Conservation (phyloP, 306 rosid genomes). For the Cyamopsis tetragonoloba region DNA sequence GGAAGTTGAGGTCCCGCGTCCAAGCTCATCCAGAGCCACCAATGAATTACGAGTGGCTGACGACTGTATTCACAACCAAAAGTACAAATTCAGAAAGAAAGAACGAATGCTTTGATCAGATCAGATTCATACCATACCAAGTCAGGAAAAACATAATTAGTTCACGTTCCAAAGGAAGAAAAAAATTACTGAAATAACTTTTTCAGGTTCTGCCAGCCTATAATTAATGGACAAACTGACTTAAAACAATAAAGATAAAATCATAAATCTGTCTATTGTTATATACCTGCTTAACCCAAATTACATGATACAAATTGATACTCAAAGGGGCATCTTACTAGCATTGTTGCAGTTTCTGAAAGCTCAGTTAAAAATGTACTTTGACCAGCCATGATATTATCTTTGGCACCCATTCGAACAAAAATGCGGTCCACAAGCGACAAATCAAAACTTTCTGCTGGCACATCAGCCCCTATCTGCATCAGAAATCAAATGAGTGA, state of each 20-base stretch:
- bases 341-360: conserved; percentile 89
- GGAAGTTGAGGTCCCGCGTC: conserved; percentile 97
- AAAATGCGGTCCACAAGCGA: conserved; percentile 86
- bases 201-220: neutral
- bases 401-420: conserved; percentile 97
- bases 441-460: conserved; percentile 81
- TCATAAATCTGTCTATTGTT: neutral
- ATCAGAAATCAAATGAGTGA: conserved; percentile 26
- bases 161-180: conserved; percentile 10
- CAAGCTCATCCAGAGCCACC: conserved; percentile 92
- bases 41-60: conserved; percentile 82
- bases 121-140: conserved; percentile 1
- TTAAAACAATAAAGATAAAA: neutral
- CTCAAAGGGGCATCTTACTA: conserved; percentile 52
- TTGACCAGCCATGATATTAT: conserved; percentile 95
- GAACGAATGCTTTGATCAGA: conserved; percentile 13
- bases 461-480: conserved; percentile 95
- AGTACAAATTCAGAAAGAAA: conserved; percentile 12
- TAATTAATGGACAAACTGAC: neutral
- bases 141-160: neutral
- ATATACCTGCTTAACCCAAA: conserved; percentile 11
- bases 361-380: conserved; percentile 96
- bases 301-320: conserved; percentile 1
- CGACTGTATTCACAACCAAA: conserved; percentile 47
- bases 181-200: neutral